Percentiles rank a stretch among this genome's conserved stretches.
phyloP scores from a whole-genome alignment of 352 stramenopile species.

The Phytophthora multivora region DNA sequence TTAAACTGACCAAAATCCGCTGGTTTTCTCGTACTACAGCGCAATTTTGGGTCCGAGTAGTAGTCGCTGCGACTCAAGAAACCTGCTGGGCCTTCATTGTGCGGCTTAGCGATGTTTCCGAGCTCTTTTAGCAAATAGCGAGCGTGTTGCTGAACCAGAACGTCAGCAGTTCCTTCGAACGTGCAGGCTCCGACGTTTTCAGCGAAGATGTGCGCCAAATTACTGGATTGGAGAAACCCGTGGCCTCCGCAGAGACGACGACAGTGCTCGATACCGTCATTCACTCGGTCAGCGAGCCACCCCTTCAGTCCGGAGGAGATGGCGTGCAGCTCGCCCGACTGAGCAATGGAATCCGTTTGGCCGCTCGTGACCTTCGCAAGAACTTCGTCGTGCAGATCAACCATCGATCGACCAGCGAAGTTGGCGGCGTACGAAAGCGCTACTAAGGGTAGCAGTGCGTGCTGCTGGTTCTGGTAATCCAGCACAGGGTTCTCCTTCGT shows the following conservation, averaged over 20 bases:
- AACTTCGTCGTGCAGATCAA: conserved; percentile 20
- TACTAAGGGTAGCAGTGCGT: conserved; percentile 40
- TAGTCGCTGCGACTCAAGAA: conserved; percentile 39
- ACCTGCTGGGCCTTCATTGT: conserved; percentile 6
- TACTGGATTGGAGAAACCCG: conserved; percentile 18
- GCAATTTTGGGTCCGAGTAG: conserved; percentile 35
- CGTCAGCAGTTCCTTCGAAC: conserved; percentile 55
- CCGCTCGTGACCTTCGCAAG: conserved; percentile 13
- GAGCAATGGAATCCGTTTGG: conserved; percentile 3
- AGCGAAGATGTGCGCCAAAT: conserved; percentile 24
- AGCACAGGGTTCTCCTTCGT: conserved; percentile 49
- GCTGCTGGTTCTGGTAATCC: conserved; percentile 55
- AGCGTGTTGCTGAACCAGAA: conserved; percentile 55
- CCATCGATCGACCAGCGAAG: conserved; percentile 16
- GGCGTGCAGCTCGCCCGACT: conserved; percentile 15
- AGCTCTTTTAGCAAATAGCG: conserved; percentile 45
- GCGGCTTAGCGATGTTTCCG: background rate
- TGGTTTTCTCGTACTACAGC: conserved; percentile 31
- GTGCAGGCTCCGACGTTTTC: conserved; percentile 44
- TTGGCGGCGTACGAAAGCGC: conserved; percentile 28
- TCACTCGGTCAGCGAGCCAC: conserved; percentile 19
- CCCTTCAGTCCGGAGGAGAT: conserved; percentile 24
- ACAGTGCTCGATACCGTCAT: conserved; percentile 21
- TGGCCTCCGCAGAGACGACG: conserved; percentile 19
- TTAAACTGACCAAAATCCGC: conserved; percentile 39